phyloP scores from a whole-genome alignment of 176 grass and related monocot genomes.

The Tillandsia leiboldiana region DNA sequence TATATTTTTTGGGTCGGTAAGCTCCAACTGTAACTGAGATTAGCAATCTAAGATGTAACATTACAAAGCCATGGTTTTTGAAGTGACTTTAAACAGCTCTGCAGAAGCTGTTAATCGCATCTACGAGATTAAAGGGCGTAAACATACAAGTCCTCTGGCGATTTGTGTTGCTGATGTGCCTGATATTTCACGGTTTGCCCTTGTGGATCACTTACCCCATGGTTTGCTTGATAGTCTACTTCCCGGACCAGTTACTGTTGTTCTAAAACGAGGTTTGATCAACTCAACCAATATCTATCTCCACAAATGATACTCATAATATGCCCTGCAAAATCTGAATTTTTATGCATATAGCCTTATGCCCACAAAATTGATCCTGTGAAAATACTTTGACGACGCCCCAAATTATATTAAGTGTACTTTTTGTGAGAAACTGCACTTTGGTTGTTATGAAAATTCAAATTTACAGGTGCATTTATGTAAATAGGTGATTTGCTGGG shows the following conservation, averaged over 20 bases:
- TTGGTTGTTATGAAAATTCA: too few species aligned
- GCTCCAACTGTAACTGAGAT: not conserved
- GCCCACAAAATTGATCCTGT: too few species aligned
- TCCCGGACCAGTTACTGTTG: conserved; percentile 84
- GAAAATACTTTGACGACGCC: too few species aligned
- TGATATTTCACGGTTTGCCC: conserved; percentile 67
- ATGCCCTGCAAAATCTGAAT: not conserved
- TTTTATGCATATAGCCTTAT: too few species aligned
- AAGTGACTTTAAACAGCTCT: conserved; percentile 57
- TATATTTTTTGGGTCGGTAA: too few species aligned
- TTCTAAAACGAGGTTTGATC: conserved; percentile 73
- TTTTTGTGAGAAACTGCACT: too few species aligned
- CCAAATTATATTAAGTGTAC: too few species aligned
- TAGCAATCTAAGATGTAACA: conserved; percentile 5
- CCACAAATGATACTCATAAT: not conserved
- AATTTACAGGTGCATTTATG: too few species aligned
- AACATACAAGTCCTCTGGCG: conserved; percentile 65
- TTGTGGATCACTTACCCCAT: conserved; percentile 66
- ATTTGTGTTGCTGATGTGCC: conserved; percentile 86
- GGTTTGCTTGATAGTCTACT: conserved; percentile 72
- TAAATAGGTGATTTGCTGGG: too few species aligned
- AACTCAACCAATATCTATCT: not conserved
- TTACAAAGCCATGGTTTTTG: conserved; percentile 19
- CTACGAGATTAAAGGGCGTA: conserved; percentile 90
- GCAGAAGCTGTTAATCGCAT: conserved; percentile 69